phyloP scores from a whole-genome alignment of 2,329 filamentous ascomycete genomes.

The Alternaria metachromatica region DNA sequence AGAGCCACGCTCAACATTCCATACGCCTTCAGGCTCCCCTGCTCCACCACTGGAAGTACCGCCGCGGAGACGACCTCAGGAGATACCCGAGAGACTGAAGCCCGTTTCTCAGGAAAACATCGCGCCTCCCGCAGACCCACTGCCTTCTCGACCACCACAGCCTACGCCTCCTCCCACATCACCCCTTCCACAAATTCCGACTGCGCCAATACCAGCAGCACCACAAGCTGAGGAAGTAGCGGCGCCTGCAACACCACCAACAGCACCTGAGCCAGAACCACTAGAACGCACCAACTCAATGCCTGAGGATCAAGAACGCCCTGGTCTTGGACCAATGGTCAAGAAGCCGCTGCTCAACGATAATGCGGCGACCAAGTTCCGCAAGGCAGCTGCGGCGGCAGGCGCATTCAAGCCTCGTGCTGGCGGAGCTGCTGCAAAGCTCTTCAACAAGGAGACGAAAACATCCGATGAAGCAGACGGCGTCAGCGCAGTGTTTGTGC shows the following conservation, averaged over 20 bases:
- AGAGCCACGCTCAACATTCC: conserved; percentile 29
- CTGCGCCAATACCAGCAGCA: conserved; percentile 5
- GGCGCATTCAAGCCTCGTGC: conserved; percentile 83
- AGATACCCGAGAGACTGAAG: conserved; percentile 40
- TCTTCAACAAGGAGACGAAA: conserved; percentile 66
- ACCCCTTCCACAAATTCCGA: conserved; percentile 37
- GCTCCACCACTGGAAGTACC: conserved; percentile 34
- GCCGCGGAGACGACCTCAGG: conserved; percentile 33
- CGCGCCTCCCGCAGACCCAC: conserved; percentile 8
- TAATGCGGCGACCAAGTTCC: conserved; percentile 78
- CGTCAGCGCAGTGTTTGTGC: conserved; percentile 86
- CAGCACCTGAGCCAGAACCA: conserved; percentile 11
- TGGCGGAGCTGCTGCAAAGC: conserved; percentile 82
- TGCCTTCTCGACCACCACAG: conserved; percentile 20
- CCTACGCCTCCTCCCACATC: conserved; percentile 32
- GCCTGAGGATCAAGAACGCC: conserved; percentile 62
- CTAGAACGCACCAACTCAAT: conserved; percentile 53
- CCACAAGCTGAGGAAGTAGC: conserved; percentile 35
- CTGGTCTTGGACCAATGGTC: conserved; percentile 89
- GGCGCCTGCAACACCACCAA: conserved; percentile 14
- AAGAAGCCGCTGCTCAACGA: conserved; percentile 75
- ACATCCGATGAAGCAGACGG: conserved; percentile 78
- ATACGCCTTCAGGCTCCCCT: conserved; percentile 31
- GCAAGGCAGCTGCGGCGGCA: conserved; percentile 75
- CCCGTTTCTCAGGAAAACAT: conserved; percentile 16